phyloP scores from a whole-genome alignment of 2,329 filamentous ascomycete genomes.

The Helminthosporium solani region DNA sequence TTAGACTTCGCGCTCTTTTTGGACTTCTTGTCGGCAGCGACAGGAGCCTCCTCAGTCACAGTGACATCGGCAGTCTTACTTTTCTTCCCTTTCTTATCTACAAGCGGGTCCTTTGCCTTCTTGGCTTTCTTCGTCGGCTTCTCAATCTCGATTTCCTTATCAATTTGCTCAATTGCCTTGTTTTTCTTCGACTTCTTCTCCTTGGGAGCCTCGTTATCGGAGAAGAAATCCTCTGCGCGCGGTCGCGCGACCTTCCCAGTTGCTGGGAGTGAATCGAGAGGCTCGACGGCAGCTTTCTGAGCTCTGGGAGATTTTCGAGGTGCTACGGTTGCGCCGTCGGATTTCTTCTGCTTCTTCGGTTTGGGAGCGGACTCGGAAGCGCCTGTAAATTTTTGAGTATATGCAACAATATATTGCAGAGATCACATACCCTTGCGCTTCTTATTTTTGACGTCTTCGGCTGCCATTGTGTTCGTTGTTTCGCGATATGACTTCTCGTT shows the following conservation, averaged over 20 bases:
- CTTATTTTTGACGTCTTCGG: constrained; percentile 53
- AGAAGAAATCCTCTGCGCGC: constrained; percentile 39
- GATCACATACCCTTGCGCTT: constrained; percentile 55
- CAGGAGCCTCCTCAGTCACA: background rate
- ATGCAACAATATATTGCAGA: constrained; percentile 1
- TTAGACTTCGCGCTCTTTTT: constrained; percentile 27
- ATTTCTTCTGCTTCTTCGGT: constrained; percentile 43
- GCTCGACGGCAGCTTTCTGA: constrained; percentile 22
- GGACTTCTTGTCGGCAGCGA: constrained; percentile 12
- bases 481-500: constrained; percentile 13
- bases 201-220: constrained; percentile 10
- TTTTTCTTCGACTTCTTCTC: constrained; percentile 10
- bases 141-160: constrained; percentile 1
- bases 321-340: constrained; percentile 24
- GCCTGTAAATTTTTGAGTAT: constrained; percentile 22
- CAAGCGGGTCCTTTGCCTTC: constrained; percentile 5
- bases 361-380: constrained; percentile 36
- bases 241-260: constrained; percentile 36
- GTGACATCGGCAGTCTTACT: background rate
- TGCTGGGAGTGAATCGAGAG: constrained; percentile 17
- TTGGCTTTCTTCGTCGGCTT: constrained; percentile 13
- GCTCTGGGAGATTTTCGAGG: constrained; percentile 23
- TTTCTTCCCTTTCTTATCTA: constrained; percentile 4
- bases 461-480: constrained; percentile 49
- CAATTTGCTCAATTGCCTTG: constrained; percentile 37